phyloP scores from a whole-genome alignment of 176 grass and related monocot genomes.

The Oryza brachyantha region DNA sequence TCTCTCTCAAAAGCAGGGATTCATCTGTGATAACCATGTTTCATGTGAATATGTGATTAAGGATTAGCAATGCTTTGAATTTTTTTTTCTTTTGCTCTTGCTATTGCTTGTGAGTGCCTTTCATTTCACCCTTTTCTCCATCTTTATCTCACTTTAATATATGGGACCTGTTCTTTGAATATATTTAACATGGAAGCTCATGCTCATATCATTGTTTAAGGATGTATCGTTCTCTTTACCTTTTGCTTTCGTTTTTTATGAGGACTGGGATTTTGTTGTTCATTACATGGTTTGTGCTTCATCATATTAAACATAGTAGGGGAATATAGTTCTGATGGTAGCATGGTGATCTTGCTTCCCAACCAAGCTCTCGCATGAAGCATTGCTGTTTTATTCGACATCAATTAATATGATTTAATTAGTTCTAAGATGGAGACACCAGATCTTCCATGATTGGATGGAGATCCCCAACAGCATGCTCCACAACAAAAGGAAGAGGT shows the following conservation, averaged over 20 bases:
- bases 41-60: not conserved
- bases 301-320: not conserved
- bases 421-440: constrained; percentile 8
- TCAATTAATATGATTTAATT: not conserved
- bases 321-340: not conserved
- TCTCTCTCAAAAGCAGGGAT: not conserved
- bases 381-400: not conserved
- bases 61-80: not conserved
- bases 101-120: not conserved
- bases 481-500: not conserved
- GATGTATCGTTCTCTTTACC: not conserved
- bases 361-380: constrained; percentile 13
- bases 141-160: not conserved
- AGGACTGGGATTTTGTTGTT: not conserved
- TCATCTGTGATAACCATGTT: not conserved
- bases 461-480: constrained; percentile 5
- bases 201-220: not conserved
- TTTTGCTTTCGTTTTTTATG: not conserved
- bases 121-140: not conserved
- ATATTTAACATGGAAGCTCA: not conserved
- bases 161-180: not conserved
- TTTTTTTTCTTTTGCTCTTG: constrained; percentile 9
- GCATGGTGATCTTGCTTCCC: not conserved
- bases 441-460: not conserved
- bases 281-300: not conserved